Conservation (phyloP, 1,139 yeast species). For the Casaregolazyma lundiana region DNA sequence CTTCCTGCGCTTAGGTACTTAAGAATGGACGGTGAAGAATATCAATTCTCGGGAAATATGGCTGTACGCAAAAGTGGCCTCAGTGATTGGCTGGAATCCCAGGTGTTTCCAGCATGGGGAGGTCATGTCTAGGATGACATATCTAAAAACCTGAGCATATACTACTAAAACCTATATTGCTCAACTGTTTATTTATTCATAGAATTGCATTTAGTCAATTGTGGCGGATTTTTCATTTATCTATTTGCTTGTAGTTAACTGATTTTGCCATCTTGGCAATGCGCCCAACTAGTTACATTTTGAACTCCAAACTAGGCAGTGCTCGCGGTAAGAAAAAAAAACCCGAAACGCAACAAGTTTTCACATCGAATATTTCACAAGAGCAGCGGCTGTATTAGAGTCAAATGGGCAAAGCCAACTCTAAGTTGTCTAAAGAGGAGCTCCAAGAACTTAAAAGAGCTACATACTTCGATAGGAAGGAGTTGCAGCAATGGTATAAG, state of each 20-base stretch:
- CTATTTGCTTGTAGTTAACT: not conserved
- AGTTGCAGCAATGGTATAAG: conserved; percentile 96
- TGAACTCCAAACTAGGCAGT: not conserved
- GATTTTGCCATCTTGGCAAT: not conserved
- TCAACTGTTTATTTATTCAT: not conserved
- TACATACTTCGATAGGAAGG: conserved; percentile 89
- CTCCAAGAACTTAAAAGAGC: conserved; percentile 74
- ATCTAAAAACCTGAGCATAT: not conserved
- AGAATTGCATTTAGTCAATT: not conserved
- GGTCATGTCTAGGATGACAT: not conserved
- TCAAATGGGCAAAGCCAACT: conserved; percentile 89
- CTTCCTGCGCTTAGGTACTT: conserved; percentile 21
- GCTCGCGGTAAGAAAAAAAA: not conserved
- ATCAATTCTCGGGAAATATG: conserved; percentile 16
- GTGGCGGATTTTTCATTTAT: not conserved
- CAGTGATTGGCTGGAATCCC: conserved; percentile 19
- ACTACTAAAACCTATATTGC: too few relatives aligned
- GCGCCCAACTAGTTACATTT: too few relatives aligned
- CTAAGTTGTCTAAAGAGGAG: conserved; percentile 89
- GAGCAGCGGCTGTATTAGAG: too few relatives aligned
- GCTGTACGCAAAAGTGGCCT: conserved; percentile 21
- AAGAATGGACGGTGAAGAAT: conserved; percentile 20
- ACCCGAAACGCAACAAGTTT: not conserved
- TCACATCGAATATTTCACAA: not conserved
- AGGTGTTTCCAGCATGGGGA: conserved; percentile 13